These are phyloP conservation scores for Candida vaughaniae DNA, from an alignment of 805 yeast genomes.

Conservation along the genomic window DNA sequence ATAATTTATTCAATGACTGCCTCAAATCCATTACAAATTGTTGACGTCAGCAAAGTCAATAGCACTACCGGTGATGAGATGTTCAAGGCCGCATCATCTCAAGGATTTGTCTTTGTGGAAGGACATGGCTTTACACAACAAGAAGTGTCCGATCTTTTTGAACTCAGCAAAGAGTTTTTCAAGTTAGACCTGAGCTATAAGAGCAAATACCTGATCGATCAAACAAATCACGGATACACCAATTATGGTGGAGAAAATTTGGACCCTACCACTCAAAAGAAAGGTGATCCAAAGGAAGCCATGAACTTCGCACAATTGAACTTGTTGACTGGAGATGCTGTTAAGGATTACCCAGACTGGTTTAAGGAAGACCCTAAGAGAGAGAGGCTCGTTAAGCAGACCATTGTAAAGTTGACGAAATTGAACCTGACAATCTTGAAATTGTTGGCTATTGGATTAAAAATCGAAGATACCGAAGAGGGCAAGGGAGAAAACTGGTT, in stretches of 20 bases:
- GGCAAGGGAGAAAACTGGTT: slow-evolving; percentile 56
- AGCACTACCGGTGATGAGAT: slow-evolving; percentile 49
- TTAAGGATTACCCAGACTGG: slow-evolving; percentile 48
- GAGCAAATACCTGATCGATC: slow-evolving; percentile 47
- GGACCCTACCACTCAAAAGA: slow-evolving; percentile 32
- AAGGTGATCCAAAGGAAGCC: slow-evolving; percentile 67
- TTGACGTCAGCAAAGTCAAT: slow-evolving; percentile 53
- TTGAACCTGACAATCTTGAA: slow-evolving; percentile 51
- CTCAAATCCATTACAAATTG: slow-evolving; percentile 50
- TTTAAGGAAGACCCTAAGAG: slow-evolving; percentile 44
- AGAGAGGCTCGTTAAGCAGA: slow-evolving; percentile 35
- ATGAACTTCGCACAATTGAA: slow-evolving; percentile 63
- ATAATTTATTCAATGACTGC: too few species aligned
- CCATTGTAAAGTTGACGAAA: slow-evolving; percentile 45
- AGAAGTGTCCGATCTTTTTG: slow-evolving; percentile 53
- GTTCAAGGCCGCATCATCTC: slow-evolving; percentile 57
- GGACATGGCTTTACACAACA: slow-evolving; percentile 61
- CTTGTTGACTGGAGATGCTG: slow-evolving; percentile 44
- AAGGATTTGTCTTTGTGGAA: slow-evolving; percentile 65
- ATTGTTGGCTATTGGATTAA: slow-evolving; percentile 60
- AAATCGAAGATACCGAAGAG: slow-evolving; percentile 48
- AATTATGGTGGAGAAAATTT: slow-evolving; percentile 53
- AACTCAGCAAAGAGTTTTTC: slow-evolving; percentile 52
- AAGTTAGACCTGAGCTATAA: slow-evolving; percentile 53
- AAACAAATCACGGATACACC: slow-evolving; percentile 62